These are phyloP conservation scores for Nymphaea colorata DNA, from an alignment of 164 flowering plant species.

Conservation along the genomic window DNA sequence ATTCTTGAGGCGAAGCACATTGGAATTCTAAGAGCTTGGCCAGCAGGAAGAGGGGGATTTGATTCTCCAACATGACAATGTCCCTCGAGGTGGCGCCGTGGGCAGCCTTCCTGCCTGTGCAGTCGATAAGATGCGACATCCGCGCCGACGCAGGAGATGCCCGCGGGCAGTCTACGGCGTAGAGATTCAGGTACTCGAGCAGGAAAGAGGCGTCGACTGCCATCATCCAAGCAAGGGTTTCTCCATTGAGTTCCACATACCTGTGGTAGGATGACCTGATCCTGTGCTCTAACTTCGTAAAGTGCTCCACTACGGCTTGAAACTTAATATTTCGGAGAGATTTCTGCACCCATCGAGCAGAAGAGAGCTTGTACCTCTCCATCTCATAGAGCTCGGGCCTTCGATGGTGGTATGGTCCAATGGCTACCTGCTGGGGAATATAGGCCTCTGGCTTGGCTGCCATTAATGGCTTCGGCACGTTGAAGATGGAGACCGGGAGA, in stretches of 20 bases:
- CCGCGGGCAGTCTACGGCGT: neutral
- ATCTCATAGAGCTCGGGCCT: constrained; percentile 11
- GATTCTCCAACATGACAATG: constrained; percentile 13
- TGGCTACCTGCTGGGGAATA: constrained; percentile 12
- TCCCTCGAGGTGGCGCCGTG: constrained; percentile 9
- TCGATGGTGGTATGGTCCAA: constrained; percentile 16
- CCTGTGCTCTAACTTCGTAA: constrained; percentile 6
- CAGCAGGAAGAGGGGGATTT: constrained; percentile 14
- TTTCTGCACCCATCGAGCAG: constrained; percentile 8
- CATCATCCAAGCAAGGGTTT: constrained; percentile 12
- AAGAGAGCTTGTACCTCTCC: constrained; percentile 12
- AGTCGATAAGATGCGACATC: constrained; percentile 5
- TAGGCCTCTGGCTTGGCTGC: constrained; percentile 11
- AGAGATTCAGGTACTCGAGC: constrained; percentile 10
- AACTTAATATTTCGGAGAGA: constrained; percentile 5
- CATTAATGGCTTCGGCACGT: constrained; percentile 9
- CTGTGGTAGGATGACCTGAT: constrained; percentile 10
- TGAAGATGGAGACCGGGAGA: constrained; percentile 7
- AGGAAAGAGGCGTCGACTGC: constrained; percentile 14
- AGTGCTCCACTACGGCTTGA: constrained; percentile 3
- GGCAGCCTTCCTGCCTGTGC: constrained; percentile 1
- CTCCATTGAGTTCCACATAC: constrained; percentile 7
- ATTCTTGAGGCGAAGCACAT: neutral
- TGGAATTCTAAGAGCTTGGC: constrained; percentile 5
- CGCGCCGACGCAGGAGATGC: neutral